Evolutionary conservation across 306 rosid genomes (phyloP), one percentile per base, ranked within the genome.

Genomic region (Pachyrhizus erosus): DNA sequence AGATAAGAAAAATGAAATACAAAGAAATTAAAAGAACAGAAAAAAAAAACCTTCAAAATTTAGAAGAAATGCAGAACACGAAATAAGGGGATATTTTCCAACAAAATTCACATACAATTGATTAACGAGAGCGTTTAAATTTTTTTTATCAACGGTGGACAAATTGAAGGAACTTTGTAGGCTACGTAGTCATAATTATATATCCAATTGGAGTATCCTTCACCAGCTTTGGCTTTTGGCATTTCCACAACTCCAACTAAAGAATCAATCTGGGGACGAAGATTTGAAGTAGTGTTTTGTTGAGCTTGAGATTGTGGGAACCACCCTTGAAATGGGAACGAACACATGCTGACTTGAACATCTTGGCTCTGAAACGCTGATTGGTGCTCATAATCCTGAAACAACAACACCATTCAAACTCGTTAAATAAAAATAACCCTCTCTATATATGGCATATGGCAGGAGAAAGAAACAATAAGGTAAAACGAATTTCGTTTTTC

Each of bases 131-230:
- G 43, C 46, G 72, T 72, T 58, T 66, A 6, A 60, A n/a, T 79
- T 52, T 73, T 73, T 83, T 89, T 82, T 12, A 62, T 54, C 43
- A 77, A 75, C 51, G 81, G 68, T 74, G 88, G 64, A 49, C 29
- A 68, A 20, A 77, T 31, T 9, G 80, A 78, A 60, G 85, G 80
- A 52, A 86, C 87, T 5, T 60, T 48, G 14, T 5, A 37, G 11
- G 20, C 64, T 31, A 23, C 31, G 21, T 5, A 24, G 18, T 58
- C 77, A 48, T 24, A 46, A 43, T 17, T 48, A 62, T 84, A 67
- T 46, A 62, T 48, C 89, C 84, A 83, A 57, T 77, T 73, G 26
- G 34, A 55, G 60, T 70, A 76, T 78, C 52, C 80, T 37, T 75
- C 60, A 18, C 26, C 45, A 43, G 49, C 55, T 43, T 67, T 54